Percentiles rank a stretch among this genome's conserved stretches.
These are phyloP conservation scores for Kalanchoe fedtschenkoi DNA, from an alignment of 164 flowering plant genomes.

Conservation along the genomic window DNA sequence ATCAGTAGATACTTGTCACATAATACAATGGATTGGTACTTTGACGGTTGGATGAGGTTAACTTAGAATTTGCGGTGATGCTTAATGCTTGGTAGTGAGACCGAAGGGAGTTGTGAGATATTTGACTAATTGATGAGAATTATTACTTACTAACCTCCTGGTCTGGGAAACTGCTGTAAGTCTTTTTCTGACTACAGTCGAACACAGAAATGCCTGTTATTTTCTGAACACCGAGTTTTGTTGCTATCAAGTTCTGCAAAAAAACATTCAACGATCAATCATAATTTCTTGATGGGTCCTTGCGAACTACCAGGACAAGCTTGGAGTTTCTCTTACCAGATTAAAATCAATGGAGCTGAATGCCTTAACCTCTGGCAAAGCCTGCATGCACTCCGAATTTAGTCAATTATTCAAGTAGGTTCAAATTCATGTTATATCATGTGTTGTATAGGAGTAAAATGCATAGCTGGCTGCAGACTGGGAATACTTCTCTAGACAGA, in stretches of 20 bases:
- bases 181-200: slow-evolving; percentile 52
- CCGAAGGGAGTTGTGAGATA: not conserved
- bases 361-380: slow-evolving; percentile 54
- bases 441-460: not conserved
- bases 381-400: slow-evolving; percentile 27
- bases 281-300: not conserved
- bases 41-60: not conserved
- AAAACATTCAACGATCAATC: slow-evolving; percentile 4
- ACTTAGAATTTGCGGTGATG: too few species aligned
- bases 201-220: slow-evolving; percentile 68
- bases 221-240: slow-evolving; percentile 75
- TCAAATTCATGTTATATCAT: not conserved
- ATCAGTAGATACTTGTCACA: too few species aligned
- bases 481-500: not conserved
- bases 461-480: not conserved
- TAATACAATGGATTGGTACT: not conserved
- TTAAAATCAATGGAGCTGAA: slow-evolving; percentile 45
- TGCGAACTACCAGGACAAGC: not conserved
- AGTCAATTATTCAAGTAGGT: slow-evolving; percentile 5
- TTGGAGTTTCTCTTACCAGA: slow-evolving; percentile 42
- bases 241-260: slow-evolving; percentile 79
- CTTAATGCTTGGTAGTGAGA: not conserved
- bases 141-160: slow-evolving; percentile 51
- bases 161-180: slow-evolving; percentile 56
- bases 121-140: not conserved